Conservation (phyloP, 371 early-diverging fungal species). For the Phascolomyces articulosus region DNA sequence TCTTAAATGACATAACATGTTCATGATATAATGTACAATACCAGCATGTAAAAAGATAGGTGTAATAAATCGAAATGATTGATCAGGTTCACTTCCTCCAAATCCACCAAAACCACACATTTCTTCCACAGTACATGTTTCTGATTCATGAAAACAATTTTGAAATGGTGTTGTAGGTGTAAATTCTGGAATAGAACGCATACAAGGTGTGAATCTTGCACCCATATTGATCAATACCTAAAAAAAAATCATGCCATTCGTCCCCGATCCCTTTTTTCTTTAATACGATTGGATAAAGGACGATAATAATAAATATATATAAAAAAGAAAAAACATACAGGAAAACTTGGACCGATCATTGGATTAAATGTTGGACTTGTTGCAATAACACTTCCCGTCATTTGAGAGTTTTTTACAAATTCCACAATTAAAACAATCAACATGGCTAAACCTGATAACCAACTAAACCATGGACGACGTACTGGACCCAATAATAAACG, state of each 20-base stretch:
- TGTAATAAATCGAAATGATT: slow-evolving; percentile 80
- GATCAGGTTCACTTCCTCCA: slow-evolving; percentile 54
- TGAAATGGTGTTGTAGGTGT: slow-evolving; percentile 13
- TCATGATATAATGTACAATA: slow-evolving; percentile 77
- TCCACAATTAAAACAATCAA: slow-evolving; percentile 58
- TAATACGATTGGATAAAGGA: too few relatives aligned
- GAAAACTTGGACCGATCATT: slow-evolving; percentile 66
- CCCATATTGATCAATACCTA: slow-evolving; percentile 60
- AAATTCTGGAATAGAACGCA: slow-evolving; percentile 47
- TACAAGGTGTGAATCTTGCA: slow-evolving; percentile 67
- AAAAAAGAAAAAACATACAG: slow-evolving; percentile 33
- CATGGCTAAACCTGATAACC: slow-evolving; percentile 54
- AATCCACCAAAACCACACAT: slow-evolving; percentile 63
- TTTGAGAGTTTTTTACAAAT: slow-evolving; percentile 52
- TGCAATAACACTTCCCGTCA: slow-evolving; percentile 55
- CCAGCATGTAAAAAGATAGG: slow-evolving; percentile 93
- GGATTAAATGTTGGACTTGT: slow-evolving; percentile 59
- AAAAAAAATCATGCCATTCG: neutral
- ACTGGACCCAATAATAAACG: slow-evolving; percentile 37
- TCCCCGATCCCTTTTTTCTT: too few relatives aligned
- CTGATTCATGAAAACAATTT: slow-evolving; percentile 28
- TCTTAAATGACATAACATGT: slow-evolving; percentile 73
- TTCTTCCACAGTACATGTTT: slow-evolving; percentile 51
- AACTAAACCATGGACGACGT: slow-evolving; percentile 55
- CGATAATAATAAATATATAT: too few relatives aligned